Evolutionary conservation across 2,329 filamentous ascomycete species (phyloP).

Genomic region (Phyllosticta citribraziliensis): DNA sequence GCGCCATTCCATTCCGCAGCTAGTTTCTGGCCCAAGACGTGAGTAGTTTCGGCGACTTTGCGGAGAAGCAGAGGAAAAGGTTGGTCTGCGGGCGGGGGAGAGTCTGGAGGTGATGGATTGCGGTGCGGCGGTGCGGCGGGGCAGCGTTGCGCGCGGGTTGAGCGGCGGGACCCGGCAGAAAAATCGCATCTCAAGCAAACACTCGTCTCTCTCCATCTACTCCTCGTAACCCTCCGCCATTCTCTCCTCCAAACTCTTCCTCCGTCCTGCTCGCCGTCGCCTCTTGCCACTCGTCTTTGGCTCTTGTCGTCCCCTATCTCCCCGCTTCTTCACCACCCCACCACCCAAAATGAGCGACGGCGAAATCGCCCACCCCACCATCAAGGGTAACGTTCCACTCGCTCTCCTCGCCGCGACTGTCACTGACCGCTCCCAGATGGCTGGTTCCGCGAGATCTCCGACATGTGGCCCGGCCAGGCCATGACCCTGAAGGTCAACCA

Average conservation of each 20-base stretch:
- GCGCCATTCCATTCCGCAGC: background rate
- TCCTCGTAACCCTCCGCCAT: background rate
- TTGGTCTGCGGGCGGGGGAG: background rate
- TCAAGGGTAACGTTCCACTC: constrained; percentile 49
- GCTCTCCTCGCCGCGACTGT: background rate
- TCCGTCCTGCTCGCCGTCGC: background rate
- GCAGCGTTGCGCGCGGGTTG: background rate
- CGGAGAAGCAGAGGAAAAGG: background rate
- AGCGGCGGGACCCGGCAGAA: background rate
- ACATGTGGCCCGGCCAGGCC: constrained; percentile 94
- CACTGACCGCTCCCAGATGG: constrained; percentile 58
- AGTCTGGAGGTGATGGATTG: background rate
- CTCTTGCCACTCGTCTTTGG: background rate
- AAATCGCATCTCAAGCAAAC: background rate
- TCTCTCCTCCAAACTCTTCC: background rate
- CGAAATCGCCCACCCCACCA: constrained; percentile 65
- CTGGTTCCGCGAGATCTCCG: constrained; percentile 98
- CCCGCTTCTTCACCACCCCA: background rate
- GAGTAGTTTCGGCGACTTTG: background rate
- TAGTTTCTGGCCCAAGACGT: background rate
- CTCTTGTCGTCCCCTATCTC: background rate
- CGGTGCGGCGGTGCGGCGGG: background rate
- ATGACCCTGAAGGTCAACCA: constrained; percentile 97
- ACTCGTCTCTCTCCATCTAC: background rate
- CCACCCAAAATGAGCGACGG: constrained; percentile 44